Conservation (phyloP, 169 alveolate genomes). For the Neospora caninum region DNA sequence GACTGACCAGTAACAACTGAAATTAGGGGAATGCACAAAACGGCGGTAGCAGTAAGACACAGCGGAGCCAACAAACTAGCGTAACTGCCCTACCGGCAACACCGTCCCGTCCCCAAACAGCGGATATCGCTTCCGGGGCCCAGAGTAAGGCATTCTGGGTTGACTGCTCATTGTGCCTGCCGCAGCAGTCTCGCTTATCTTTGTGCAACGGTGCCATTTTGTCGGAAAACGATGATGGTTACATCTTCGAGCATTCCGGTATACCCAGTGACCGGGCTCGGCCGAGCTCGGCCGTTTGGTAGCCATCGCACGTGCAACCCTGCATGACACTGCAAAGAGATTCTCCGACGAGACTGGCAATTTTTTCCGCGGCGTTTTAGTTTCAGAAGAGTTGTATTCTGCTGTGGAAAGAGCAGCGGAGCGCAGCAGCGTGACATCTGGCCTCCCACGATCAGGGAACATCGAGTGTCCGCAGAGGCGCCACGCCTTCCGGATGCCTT, state of each 20-base stretch:
- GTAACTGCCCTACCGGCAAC: too few species aligned
- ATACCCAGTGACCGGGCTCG: not conserved
- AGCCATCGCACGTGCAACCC: not conserved
- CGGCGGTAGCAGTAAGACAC: too few species aligned
- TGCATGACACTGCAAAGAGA: not conserved
- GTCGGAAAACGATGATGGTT: too few species aligned
- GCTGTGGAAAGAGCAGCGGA: slow-evolving; percentile 16
- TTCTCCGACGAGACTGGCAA: not conserved
- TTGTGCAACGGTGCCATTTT: too few species aligned
- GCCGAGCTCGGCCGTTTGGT: not conserved
- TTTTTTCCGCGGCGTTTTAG: not conserved
- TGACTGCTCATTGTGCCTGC: too few species aligned
- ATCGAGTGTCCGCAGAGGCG: not conserved
- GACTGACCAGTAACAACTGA: too few species aligned
- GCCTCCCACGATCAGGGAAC: not conserved
- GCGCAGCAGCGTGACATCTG: not conserved
- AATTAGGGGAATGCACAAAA: too few species aligned
- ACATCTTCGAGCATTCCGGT: not conserved
- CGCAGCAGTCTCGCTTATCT: too few species aligned
- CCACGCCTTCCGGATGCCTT: not conserved
- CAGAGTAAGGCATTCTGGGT: too few species aligned
- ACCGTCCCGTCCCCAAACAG: too few species aligned
- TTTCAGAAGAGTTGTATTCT: not conserved
- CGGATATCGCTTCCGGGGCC: too few species aligned
- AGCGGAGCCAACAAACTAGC: too few species aligned